phyloP scores from a whole-genome alignment of 192 early-diverging fungal genomes.

The Fimicolochytrium jonesii region DNA sequence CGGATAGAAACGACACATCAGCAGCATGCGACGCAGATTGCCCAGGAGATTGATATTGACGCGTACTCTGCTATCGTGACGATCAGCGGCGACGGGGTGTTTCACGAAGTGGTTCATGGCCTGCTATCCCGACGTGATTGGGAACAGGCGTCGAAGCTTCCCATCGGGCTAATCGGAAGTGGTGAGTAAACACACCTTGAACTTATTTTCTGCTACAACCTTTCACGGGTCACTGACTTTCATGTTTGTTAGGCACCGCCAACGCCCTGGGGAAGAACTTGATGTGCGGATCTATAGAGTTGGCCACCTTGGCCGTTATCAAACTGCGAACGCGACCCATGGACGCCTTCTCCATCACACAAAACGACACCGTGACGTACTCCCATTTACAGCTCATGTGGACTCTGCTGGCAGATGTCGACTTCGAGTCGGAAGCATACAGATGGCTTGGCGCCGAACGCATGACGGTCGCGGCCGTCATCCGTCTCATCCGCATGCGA shows the following conservation, averaged over 20 bases:
- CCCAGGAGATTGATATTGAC: conserved; percentile 47
- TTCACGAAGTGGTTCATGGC: conserved; percentile 79
- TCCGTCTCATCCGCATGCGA: conserved; percentile 56
- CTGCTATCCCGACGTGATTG: conserved; percentile 70
- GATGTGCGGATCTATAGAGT: conserved; percentile 26
- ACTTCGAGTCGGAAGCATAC: conserved; percentile 47
- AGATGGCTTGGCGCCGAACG: conserved; percentile 39
- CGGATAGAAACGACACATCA: conserved; percentile 59
- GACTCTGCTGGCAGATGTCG: conserved; percentile 45
- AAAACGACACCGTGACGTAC: conserved; percentile 35
- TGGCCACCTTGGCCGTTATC: conserved; percentile 37
- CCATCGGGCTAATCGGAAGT: conserved; percentile 58
- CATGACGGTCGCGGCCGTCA: conserved; percentile 35
- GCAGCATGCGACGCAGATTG: conserved; percentile 62
- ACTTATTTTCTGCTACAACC: too few relatives aligned
- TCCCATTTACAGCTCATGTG: conserved; percentile 43
- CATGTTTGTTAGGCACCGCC: conserved; percentile 17
- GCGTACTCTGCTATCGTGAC: conserved; percentile 59
- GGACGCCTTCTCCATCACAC: conserved; percentile 41
- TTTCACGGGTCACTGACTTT: background rate
- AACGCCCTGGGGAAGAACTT: conserved; percentile 47
- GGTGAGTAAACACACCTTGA: conserved; percentile 21
- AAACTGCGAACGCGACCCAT: conserved; percentile 33
- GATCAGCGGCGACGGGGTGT: conserved; percentile 75
- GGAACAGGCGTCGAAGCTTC: conserved; percentile 46